Evolutionary conservation across 352 stramenopile species (phyloP), one percentile per base, ranked within the genome.

Genomic region (Blastocystis hominis): DNA sequence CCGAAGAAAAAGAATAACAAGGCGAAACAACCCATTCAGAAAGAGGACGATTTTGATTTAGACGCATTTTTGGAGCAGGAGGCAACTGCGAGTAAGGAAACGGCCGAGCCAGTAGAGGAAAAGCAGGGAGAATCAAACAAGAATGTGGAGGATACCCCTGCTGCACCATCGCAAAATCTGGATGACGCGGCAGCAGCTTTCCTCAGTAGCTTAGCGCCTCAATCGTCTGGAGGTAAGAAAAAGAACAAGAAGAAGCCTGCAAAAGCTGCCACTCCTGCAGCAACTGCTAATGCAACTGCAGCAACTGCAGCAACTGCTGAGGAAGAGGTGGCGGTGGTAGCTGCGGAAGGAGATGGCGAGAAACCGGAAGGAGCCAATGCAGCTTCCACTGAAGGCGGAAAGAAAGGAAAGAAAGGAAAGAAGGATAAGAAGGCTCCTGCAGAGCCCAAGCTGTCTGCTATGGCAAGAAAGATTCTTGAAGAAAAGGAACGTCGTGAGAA

Each of bases 351-450:
- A 30, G 24, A 30, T 30, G 24, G 24, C 24, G 24, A 30, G 24
- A 30, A 30, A 30, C 24, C 24, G 24, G 24, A 30, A 30, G 24
- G 24, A 30, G 24, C 24, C 24, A 7, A 7, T 1, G 70, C 24
- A 20, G 13, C 50, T 17, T 7, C 13, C 10, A 30, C 70, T 17
- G 70, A 95, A 89, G 78, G 94, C 30, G 89, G 94, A 68, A 79
- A 88, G 30, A 90, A 90, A 10, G 89, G 91, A 24, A 90, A 91
- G 30, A 81, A 90, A 42, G 88, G 90, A 30, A 66, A 75, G 13
- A 56, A 89, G 7, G 86, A 90, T 15, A 64, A 54, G 2, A 91
- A 90, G 0, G 88, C 90, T 30, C 24, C 24, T 1, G 91, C 92
- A 55, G 91, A 90, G 3, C 61, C 69, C 9, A 89, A 90, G 47